Evolutionary conservation across 2,329 filamentous ascomycete species (phyloP).

Genomic region (Pseudogymnoascus sp.): DNA sequence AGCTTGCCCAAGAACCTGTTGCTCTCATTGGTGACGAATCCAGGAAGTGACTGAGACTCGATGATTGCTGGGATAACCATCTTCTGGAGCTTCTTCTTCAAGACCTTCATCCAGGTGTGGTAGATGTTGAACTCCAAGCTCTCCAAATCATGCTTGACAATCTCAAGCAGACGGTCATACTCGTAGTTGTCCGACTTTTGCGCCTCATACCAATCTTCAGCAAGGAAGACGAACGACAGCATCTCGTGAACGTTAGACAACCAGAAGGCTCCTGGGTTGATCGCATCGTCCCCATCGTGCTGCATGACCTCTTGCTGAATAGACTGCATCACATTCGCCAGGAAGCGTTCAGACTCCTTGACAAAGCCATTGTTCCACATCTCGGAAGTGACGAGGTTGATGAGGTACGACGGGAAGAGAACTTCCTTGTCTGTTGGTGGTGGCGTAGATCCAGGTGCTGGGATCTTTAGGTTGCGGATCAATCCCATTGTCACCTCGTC

Average conservation of each 20-base stretch:
- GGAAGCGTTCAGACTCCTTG: constrained; percentile 96
- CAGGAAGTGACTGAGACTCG: constrained; percentile 93
- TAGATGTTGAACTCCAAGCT: constrained; percentile 99
- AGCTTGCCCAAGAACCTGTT: constrained; percentile 98
- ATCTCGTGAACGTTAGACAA: constrained; percentile 98
- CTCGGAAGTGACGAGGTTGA: constrained; percentile 97
- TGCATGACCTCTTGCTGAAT: constrained; percentile 99
- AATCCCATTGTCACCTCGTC: constrained; percentile 95
- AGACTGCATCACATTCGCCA: constrained; percentile 98
- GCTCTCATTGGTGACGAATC: constrained; percentile 97
- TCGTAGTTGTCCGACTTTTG: constrained; percentile 99
- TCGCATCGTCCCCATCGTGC: constrained; percentile 91
- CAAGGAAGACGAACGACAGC: constrained; percentile 98
- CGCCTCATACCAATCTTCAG: constrained; percentile 98
- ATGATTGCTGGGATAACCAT: constrained; percentile 99
- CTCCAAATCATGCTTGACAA: constrained; percentile 98
- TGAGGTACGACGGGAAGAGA: constrained; percentile 95
- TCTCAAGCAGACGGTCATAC: constrained; percentile 93
- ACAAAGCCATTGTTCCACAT: constrained; percentile 99
- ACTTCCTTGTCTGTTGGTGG: constrained; percentile 97
- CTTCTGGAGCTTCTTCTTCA: constrained; percentile 98
- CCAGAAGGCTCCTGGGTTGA: constrained; percentile 98
- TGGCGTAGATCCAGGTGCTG: constrained; percentile 74
- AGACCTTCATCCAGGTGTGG: constrained; percentile 99
- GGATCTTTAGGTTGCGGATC: constrained; percentile 94